Conservation (phyloP, 2,329 filamentous ascomycete species). For the Emericellopsis cladophorae region DNA sequence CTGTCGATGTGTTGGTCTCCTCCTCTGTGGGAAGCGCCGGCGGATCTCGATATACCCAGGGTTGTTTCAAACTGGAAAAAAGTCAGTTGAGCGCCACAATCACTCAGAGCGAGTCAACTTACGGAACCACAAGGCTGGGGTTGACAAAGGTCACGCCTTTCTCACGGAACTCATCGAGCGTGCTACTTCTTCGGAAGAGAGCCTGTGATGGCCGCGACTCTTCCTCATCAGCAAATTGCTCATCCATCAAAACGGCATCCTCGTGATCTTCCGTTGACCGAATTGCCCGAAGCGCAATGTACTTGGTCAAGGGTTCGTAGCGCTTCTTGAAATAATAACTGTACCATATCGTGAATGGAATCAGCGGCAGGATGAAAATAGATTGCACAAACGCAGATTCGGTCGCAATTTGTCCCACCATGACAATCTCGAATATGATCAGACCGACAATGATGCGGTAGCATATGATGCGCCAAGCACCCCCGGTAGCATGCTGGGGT, state of each 20-base stretch:
- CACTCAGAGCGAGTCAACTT: slow-evolving; percentile 19
- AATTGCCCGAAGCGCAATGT: slow-evolving; percentile 84
- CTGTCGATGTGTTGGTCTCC: slow-evolving; percentile 8
- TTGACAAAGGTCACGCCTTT: slow-evolving; percentile 62
- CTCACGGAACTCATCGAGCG: slow-evolving; percentile 61
- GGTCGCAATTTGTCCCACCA: slow-evolving; percentile 74
- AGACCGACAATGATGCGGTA: slow-evolving; percentile 80
- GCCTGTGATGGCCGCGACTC: slow-evolving; percentile 23
- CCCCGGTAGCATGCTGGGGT: slow-evolving; percentile 82
- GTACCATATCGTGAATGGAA: slow-evolving; percentile 79
- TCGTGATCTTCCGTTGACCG: slow-evolving; percentile 31
- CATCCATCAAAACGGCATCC: slow-evolving; percentile 16
- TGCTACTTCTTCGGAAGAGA: slow-evolving; percentile 42
- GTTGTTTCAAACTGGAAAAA: slow-evolving; percentile 43
- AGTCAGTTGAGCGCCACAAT: slow-evolving; percentile 4
- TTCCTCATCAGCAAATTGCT: slow-evolving; percentile 20
- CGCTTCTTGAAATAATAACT: slow-evolving; percentile 67
- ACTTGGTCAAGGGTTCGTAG: slow-evolving; percentile 81
- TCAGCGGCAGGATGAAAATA: slow-evolving; percentile 60
- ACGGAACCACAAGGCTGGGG: slow-evolving; percentile 58
- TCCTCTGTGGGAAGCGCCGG: slow-evolving; percentile 23
- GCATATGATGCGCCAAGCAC: slow-evolving; percentile 94
- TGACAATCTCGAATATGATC: slow-evolving; percentile 80
- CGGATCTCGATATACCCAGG: slow-evolving; percentile 54
- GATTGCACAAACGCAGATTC: slow-evolving; percentile 62